phyloP scores from a whole-genome alignment of 768 basidiomycete genomes.

The Dioszegia crocea region DNA sequence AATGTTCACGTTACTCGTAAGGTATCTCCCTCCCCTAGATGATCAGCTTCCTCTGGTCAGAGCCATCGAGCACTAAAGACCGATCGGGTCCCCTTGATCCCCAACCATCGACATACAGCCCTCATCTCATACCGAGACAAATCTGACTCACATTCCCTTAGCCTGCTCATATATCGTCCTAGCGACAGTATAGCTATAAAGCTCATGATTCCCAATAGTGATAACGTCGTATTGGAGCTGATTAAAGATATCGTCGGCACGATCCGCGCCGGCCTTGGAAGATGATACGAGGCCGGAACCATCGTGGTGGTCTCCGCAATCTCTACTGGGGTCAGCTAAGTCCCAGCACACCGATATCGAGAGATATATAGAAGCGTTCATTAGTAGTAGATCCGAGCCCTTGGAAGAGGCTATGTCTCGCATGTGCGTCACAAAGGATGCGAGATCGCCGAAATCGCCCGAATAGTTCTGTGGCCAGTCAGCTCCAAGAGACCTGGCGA shows the following conservation, averaged over 20 bases:
- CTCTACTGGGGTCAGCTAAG: conserved; percentile 16
- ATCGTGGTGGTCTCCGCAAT: conserved; percentile 50
- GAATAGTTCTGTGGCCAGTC: conserved; percentile 41
- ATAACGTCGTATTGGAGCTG: conserved; percentile 75
- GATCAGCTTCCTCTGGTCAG: conserved; percentile 1
- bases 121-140: too few species aligned
- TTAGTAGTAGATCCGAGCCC: conserved; percentile 75
- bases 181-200: conserved; percentile 56
- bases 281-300: conserved; percentile 47
- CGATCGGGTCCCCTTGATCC: too few species aligned
- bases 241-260: conserved; percentile 67
- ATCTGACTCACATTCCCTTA: conserved; percentile 37
- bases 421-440: conserved; percentile 80
- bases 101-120: too few species aligned
- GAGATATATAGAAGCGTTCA: conserved; percentile 45
- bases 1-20: conserved; percentile 83
- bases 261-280: conserved; percentile 20
- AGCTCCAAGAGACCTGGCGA: not conserved
- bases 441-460: conserved; percentile 73
- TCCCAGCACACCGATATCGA: not conserved
- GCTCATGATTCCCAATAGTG: conserved; percentile 83
- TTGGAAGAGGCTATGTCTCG: conserved; percentile 67
- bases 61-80: not conserved
- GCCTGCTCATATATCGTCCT: conserved; percentile 27
- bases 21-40: conserved; percentile 62